Evolutionary conservation across 179 eudicot species (phyloP), one percentile per base, ranked within the genome.

Genomic region (Spinacia oleracea): DNA sequence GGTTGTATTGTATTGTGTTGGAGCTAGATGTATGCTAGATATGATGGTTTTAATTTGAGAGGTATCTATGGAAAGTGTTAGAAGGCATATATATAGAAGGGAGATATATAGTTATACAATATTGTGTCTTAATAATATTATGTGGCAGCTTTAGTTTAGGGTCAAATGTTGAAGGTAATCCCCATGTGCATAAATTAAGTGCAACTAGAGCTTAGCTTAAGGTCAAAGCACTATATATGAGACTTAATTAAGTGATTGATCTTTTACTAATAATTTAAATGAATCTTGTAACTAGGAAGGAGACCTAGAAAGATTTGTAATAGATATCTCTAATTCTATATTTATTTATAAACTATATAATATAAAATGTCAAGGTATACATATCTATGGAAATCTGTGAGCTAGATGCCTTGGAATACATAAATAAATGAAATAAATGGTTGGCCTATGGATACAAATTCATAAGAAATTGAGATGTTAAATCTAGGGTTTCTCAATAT

Each of bases 111-210:
- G 51, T n/a, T n/a, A n/a, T n/a, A n/a, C n/a, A n/a, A n/a, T n/a
- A n/a, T n/a, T n/a, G n/a, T 74, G 72, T 55, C 65, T 67, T 74
- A 79, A 74, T n/a, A n/a, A n/a, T n/a, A n/a, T 51, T 48, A 71
- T 70, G 51, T 55, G 66, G 40, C 80, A 70, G 80, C 82, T 60
- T 38, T 76, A 79, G 71, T 83, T 83, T 51, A 83, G 82, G 85
- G 80, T 83, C 85, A 79, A 79, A 63, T 75, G 75, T 53, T 51
- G 25, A 42, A 78, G 66, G 46, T 65, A 40, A 53, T 51, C 35
- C 35, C 53, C 85, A 79, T 79, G 82, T 83, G 85, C 85, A 79
- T 79, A 75, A 82, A 74, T 70, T 83, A 79, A 83, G 85, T 79
- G 80, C 82, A 55, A 27, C 16, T 74, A 29, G 68, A 83, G 76